Evolutionary conservation across 2,329 filamentous ascomycete genomes (phyloP).

Genomic region (Sporothrix variecibatus): DNA sequence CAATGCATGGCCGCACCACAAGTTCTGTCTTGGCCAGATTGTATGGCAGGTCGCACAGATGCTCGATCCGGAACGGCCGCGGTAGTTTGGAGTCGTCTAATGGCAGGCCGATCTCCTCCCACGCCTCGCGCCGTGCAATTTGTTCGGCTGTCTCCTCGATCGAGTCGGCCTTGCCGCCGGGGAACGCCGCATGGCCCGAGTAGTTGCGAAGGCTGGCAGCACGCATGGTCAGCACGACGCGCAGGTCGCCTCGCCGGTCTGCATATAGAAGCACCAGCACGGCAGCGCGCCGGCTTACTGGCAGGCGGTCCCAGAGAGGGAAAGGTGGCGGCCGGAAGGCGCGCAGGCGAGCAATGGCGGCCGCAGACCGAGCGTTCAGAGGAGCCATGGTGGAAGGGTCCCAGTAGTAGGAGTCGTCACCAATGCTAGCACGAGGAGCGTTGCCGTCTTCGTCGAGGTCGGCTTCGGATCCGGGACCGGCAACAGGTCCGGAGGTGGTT

Average conservation of each 20-base stretch:
- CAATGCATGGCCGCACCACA: conserved; percentile 74
- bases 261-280: conserved; percentile 88
- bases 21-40: conserved; percentile 73
- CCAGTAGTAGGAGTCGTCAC: conserved; percentile 55
- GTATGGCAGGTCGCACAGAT: conserved; percentile 80
- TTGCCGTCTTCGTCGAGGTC: conserved; percentile 23
- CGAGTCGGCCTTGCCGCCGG: conserved; percentile 71
- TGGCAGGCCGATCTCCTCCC: conserved; percentile 90
- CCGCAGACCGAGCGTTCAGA: conserved; percentile 55
- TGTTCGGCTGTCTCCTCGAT: conserved; percentile 67
- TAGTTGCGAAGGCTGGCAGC: conserved; percentile 64
- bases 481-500: neutral
- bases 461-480: neutral
- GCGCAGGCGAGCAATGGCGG: conserved; percentile 61
- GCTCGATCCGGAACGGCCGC: conserved; percentile 78
- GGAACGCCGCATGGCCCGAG: conserved; percentile 85
- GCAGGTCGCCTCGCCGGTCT: conserved; percentile 76
- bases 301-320: conserved; percentile 62
- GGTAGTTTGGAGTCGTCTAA: conserved; percentile 69
- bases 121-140: conserved; percentile 85
- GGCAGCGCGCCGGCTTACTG: conserved; percentile 71
- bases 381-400: conserved; percentile 60
- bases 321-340: conserved; percentile 63
- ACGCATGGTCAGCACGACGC: conserved; percentile 69
- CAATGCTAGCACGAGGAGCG: conserved; percentile 18